These are phyloP conservation scores for Penicillium cosmopolitanum DNA, from an alignment of 495 filamentous ascomycete species.

Conservation along the genomic window DNA sequence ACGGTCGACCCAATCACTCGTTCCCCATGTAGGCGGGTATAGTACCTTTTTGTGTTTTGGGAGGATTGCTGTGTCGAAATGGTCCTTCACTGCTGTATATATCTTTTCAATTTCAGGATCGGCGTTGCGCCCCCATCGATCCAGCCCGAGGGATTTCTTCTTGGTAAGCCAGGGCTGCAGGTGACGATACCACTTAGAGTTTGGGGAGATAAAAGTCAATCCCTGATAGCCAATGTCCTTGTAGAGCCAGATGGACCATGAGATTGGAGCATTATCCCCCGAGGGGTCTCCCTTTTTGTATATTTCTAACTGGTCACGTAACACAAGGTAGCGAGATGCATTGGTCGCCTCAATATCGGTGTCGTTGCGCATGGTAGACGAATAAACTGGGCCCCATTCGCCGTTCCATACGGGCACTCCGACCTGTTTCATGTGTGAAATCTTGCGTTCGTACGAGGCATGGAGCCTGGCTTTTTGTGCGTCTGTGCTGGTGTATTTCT, in stretches of 20 bases:
- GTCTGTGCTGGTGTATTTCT: constrained; percentile 48
- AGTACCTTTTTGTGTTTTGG: no score
- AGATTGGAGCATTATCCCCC: constrained; percentile 29
- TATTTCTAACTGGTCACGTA: constrained; percentile 59
- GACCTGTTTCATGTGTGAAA: constrained; percentile 58
- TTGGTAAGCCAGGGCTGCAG: constrained; percentile 58
- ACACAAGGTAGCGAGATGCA: constrained; percentile 53
- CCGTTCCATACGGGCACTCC: constrained; percentile 66
- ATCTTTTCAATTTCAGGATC: no score
- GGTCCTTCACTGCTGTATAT: no score
- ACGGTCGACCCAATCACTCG: no score
- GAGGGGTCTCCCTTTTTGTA: constrained; percentile 52
- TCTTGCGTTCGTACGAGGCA: constrained; percentile 58
- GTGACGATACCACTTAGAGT: constrained; percentile 53
- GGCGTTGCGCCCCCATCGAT: constrained; percentile 52
- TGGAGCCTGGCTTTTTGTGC: constrained; percentile 55
- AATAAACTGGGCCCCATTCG: constrained; percentile 67
- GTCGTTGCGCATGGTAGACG: constrained; percentile 35
- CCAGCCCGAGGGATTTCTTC: constrained; percentile 54
- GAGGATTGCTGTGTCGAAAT: no score
- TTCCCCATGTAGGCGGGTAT: no score
- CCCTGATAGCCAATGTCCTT: constrained; percentile 69
- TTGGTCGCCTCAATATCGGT: constrained; percentile 51
- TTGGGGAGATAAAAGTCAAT: constrained; percentile 57
- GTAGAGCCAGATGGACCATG: constrained; percentile 69